Base-by-base conservation (phyloP, 31 red algal species). In the Odonthalia washingtoniensis region DNA sequence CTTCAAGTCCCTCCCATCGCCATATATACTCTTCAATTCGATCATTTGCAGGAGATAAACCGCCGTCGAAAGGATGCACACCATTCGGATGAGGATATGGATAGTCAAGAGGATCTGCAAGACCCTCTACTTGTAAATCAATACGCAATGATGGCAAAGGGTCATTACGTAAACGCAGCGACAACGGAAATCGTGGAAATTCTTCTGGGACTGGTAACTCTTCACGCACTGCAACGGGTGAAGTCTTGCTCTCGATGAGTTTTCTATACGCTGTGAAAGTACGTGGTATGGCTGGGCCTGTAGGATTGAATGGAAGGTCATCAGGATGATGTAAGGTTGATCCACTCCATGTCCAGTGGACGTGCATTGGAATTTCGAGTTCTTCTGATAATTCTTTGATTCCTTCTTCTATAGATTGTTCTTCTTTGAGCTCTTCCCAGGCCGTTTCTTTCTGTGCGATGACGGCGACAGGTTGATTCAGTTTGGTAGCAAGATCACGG, bases 401-500 rank as follows among this genome's bases (percentile, higher is more conserved):
- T 14, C 53, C 80, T 5, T 42, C 41, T 60, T 89, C 69, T 27
- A 99, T 57, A 6, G 53, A 72, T 46, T 84, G 67, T 67, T 97
- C 90, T 28, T 73, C 81, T 35, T 80, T 42, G n/a, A 70, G 69
- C 80, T 96, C 93, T 31, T 95, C 95, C 78, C 85, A 82, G 0
- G 94, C 90, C 16, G 85, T 72, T 52, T 97, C 97, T 67, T 97
- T 95, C 40, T 93, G 83, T 35, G 77, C 91, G 26, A 99, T 53
- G 2, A 99, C 83, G 4, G 68, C 38, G 1, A 92, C 43, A 46
- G 77, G 73, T 24, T 70, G 65, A 45, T 80, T 32, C 21, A 38
- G 76, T 39, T 79, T 45, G 46, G 84, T 89, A 30, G 61, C 57
- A 53, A 91, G 68, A 42, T 34, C n/a, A 36, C 62, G 27, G 2